phyloP scores from a whole-genome alignment of 257 asterid genomes.

The Leonotis leonurus region DNA sequence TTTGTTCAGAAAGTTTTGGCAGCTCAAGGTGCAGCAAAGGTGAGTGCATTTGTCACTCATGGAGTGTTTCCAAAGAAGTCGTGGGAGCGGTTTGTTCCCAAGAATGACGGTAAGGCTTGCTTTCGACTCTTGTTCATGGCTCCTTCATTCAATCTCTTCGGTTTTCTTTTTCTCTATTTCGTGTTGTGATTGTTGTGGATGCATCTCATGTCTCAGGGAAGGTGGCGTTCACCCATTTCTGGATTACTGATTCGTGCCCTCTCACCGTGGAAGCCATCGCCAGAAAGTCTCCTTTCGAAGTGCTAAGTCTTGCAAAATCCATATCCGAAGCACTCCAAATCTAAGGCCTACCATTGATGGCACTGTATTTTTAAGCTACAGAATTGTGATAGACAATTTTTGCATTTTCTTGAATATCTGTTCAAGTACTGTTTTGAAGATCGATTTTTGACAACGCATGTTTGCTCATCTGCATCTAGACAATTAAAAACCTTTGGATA shows the following conservation, averaged over 20 bases:
- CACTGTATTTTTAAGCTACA: too few species aligned
- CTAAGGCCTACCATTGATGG: too few species aligned
- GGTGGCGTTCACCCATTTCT: conserved; percentile 75
- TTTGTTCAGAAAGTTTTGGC: conserved; percentile 79
- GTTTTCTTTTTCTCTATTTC: not conserved
- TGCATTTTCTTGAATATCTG: not conserved
- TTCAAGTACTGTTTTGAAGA: not conserved
- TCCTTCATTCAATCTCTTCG: not conserved
- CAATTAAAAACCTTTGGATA: too few species aligned
- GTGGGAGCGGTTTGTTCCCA: conserved; percentile 77
- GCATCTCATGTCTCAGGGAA: conserved; percentile 29
- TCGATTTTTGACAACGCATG: not conserved
- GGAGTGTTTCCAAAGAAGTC: conserved; percentile 80
- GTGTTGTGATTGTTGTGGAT: conserved; percentile 3
- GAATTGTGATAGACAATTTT: too few species aligned
- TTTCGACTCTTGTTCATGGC: not conserved
- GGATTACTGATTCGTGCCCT: conserved; percentile 95
- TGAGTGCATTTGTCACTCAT: conserved; percentile 88
- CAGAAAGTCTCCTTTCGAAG: conserved; percentile 70
- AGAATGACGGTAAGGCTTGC: conserved; percentile 44
- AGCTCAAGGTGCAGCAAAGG: conserved; percentile 83
- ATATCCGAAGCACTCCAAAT: conserved; percentile 91
- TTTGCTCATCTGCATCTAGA: not conserved
- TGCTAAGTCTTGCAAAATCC: conserved; percentile 84
- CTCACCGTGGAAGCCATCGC: conserved; percentile 60